Evolutionary conservation across 352 stramenopile genomes (phyloP).

Genomic region (Pythium vanterpoolii): DNA sequence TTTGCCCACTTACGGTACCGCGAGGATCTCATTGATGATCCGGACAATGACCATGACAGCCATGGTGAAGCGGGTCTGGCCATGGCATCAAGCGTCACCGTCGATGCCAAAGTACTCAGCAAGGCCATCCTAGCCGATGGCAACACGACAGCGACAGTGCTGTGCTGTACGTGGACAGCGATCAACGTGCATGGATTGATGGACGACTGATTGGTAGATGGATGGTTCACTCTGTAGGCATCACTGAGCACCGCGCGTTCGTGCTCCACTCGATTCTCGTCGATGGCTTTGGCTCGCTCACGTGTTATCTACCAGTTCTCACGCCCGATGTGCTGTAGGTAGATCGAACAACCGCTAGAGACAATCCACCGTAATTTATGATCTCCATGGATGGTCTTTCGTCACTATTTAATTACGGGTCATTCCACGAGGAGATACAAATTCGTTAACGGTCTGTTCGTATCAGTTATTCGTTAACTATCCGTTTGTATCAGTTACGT

Average conservation of each 20-base stretch:
- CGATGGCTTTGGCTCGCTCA: constrained; percentile 77
- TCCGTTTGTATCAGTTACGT: neutral
- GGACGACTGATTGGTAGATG: neutral
- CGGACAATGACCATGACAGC: constrained; percentile 34
- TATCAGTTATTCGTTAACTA: neutral
- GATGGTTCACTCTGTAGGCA: constrained; percentile 28
- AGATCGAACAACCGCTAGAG: neutral
- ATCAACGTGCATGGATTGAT: neutral
- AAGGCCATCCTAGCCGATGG: constrained; percentile 74
- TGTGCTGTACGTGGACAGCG: constrained; percentile 51
- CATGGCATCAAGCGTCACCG: constrained; percentile 50
- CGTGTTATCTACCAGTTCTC: constrained; percentile 78
- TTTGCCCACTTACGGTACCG: constrained; percentile 73
- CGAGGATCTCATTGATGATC: constrained; percentile 62
- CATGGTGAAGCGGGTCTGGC: constrained; percentile 17
- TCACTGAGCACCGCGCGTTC: constrained; percentile 76
- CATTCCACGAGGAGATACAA: neutral
- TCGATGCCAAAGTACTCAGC: constrained; percentile 74
- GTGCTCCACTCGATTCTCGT: constrained; percentile 77
- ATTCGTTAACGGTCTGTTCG: neutral
- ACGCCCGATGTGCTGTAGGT: constrained; percentile 44
- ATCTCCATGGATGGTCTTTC: neutral
- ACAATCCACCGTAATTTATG: neutral
- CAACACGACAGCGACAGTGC: constrained; percentile 61
- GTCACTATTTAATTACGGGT: neutral